Conservation (phyloP, 441 rosid genomes). For the Erysimum cheiri region DNA sequence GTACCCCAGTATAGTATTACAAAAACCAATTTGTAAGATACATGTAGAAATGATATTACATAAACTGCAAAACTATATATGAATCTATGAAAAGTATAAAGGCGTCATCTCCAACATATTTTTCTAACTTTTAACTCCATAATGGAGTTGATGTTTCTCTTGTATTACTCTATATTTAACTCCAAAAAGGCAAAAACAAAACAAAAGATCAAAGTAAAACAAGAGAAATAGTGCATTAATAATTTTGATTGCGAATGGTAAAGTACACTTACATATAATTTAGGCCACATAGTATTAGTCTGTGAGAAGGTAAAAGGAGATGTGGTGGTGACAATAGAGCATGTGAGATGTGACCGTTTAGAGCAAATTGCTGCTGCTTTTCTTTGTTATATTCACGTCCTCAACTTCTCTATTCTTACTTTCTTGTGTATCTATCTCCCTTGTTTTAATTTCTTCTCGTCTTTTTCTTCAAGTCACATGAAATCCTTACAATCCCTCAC, state of each 20-base stretch:
- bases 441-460: slow-evolving; percentile 40
- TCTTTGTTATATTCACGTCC: slow-evolving; percentile 38
- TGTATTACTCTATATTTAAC: too few species aligned
- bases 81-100: background rate
- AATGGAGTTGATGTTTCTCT: too few species aligned
- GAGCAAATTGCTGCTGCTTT: slow-evolving; percentile 45
- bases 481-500: slow-evolving; percentile 42
- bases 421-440: slow-evolving; percentile 48
- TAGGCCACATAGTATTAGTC: slow-evolving; percentile 38
- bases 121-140: too few species aligned
- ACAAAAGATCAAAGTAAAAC: too few species aligned
- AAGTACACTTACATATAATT: slow-evolving; percentile 20
- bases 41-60: background rate
- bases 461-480: slow-evolving; percentile 40
- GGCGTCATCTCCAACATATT: too few species aligned
- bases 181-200: too few species aligned
- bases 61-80: background rate
- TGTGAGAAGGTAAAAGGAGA: slow-evolving; percentile 43
- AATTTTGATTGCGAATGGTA: slow-evolving; percentile 13
- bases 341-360: slow-evolving; percentile 47
- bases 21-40: background rate
- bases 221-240: background rate
- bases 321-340: slow-evolving; percentile 45
- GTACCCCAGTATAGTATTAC: background rate
- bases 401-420: slow-evolving; percentile 41